Conservation (phyloP, 306 rosid genomes). For the Luffa acutangula region DNA sequence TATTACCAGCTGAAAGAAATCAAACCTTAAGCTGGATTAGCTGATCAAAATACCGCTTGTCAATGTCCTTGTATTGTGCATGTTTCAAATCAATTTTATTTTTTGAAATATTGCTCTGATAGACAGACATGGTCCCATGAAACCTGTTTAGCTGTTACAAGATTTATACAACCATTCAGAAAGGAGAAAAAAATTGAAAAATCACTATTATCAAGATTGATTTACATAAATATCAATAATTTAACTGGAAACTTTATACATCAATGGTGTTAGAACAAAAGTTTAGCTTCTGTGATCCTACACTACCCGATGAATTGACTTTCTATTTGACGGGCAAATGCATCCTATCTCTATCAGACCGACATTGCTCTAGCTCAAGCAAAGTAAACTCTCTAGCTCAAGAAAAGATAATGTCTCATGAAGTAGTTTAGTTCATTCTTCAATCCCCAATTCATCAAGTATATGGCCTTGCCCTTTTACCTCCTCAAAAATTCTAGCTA, state of each 20-base stretch:
- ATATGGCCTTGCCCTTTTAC: background rate
- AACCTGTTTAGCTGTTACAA: conserved; percentile 54
- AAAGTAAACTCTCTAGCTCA: background rate
- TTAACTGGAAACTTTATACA: background rate
- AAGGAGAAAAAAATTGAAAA: background rate
- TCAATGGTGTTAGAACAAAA: background rate
- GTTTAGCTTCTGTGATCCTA: background rate
- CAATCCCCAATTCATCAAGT: background rate
- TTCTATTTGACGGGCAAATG: background rate
- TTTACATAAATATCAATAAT: background rate
- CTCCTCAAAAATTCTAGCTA: background rate
- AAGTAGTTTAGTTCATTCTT: background rate
- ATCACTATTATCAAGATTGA: background rate
- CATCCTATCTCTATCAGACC: background rate
- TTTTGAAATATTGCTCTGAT: conserved; percentile 62
- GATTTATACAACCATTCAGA: background rate
- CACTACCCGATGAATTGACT: background rate
- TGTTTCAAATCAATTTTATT: conserved; percentile 78
- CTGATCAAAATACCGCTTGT: conserved; percentile 80
- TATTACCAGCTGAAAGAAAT: background rate
- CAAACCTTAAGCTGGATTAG: conserved; percentile 85
- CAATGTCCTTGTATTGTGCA: conserved; percentile 83
- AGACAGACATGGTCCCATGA: conserved; percentile 69
- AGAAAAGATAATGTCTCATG: background rate
- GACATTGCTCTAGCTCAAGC: background rate